Evolutionary conservation across 129 eudicot species (phyloP).

Genomic region (Solidago caesia): DNA sequence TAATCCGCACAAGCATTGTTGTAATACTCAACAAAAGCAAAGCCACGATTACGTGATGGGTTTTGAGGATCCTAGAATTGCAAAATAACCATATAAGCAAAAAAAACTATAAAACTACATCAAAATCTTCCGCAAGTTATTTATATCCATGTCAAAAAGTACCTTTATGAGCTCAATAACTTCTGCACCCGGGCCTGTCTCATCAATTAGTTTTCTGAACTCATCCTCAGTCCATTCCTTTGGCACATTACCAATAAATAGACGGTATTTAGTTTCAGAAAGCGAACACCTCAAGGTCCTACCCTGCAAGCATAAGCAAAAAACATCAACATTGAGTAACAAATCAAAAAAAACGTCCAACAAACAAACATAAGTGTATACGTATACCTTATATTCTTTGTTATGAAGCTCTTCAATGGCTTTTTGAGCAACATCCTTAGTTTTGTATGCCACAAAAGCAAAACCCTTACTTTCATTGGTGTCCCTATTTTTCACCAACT

Average conservation of each 20-base stretch:
- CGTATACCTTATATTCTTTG: slow-evolving; percentile 80
- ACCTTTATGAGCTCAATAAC: slow-evolving; percentile 93
- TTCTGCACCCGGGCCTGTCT: slow-evolving; percentile 93
- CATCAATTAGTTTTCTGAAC: slow-evolving; percentile 72
- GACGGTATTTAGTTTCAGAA: slow-evolving; percentile 88
- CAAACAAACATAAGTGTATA: slow-evolving; percentile 1
- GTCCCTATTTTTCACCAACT: slow-evolving; percentile 83
- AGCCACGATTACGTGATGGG: slow-evolving; percentile 87
- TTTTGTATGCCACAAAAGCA: slow-evolving; percentile 88
- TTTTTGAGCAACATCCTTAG: slow-evolving; percentile 81
- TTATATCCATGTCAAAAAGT: slow-evolving; percentile 2
- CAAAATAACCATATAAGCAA: slow-evolving; percentile 9
- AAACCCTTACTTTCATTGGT: slow-evolving; percentile 92
- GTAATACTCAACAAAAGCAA: slow-evolving; percentile 96
- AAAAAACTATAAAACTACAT: neutral
- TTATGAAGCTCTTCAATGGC: slow-evolving; percentile 84
- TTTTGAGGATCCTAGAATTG: slow-evolving; percentile 76
- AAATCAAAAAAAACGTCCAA: neutral
- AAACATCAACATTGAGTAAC: slow-evolving; percentile 10
- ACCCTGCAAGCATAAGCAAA: slow-evolving; percentile 56
- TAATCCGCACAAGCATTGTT: slow-evolving; percentile 99
- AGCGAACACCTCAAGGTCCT: slow-evolving; percentile 85
- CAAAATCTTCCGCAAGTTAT: neutral
- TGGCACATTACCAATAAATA: slow-evolving; percentile 90
- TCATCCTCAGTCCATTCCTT: slow-evolving; percentile 88